A percentile compares a stretch with the other conserved stretches of the same genome.
These are phyloP conservation scores for Nepenthes alata DNA, from an alignment of 179 eudicot species.

Conservation along the genomic window DNA sequence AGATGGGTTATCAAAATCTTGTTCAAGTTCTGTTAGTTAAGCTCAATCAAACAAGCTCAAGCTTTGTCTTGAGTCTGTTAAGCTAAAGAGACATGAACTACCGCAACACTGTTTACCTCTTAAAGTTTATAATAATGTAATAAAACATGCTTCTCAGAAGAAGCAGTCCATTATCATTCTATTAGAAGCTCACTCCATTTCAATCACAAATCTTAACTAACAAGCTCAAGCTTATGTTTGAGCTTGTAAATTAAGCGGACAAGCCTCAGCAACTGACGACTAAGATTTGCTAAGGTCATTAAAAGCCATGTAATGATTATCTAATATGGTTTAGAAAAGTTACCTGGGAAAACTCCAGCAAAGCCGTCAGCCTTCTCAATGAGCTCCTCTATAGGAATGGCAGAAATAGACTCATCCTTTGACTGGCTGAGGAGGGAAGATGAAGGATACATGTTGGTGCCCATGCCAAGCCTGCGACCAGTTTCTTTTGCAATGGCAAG, in stretches of 20 bases:
- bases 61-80: too few relatives aligned
- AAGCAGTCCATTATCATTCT: too few relatives aligned
- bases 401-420: conserved; percentile 42
- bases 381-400: conserved; percentile 62
- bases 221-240: not conserved
- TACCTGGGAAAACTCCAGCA: conserved; percentile 93
- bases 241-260: not conserved
- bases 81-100: too few relatives aligned
- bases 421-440: conserved; percentile 61
- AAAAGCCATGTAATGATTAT: too few relatives aligned
- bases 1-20: too few relatives aligned
- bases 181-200: too few relatives aligned
- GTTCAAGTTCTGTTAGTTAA: too few relatives aligned
- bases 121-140: too few relatives aligned
- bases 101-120: too few relatives aligned
- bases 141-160: too few relatives aligned
- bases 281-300: not conserved
- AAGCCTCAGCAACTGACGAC: not conserved
- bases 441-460: conserved; percentile 94
- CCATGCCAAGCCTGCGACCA: conserved; percentile 92
- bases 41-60: too few relatives aligned
- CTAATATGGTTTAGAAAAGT: not conserved
- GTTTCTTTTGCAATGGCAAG: conserved; percentile 91
- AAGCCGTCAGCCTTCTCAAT: conserved; percentile 91
- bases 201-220: not conserved